Conservation (phyloP, 2,329 filamentous ascomycete species). For the Ilyonectria destructans region DNA sequence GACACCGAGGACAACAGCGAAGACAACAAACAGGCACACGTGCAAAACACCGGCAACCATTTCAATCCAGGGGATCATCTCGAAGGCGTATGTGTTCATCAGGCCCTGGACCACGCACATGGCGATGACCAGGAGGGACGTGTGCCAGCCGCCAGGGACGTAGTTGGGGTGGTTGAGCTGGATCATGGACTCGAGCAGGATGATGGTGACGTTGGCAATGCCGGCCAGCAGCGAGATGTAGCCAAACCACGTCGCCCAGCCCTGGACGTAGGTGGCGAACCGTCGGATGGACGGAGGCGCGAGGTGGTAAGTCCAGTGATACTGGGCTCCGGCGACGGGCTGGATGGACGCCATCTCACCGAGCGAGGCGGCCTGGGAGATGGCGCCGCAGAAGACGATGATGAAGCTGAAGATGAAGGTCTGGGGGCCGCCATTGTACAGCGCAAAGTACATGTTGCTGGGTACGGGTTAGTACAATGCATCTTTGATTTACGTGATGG, state of each 20-base stretch:
- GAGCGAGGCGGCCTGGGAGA: slow-evolving; percentile 42
- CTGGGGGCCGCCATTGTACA: slow-evolving; percentile 45
- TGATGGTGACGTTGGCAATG: slow-evolving; percentile 48
- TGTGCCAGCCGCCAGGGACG: slow-evolving; percentile 46
- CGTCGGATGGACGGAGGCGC: slow-evolving; percentile 38
- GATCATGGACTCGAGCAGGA: slow-evolving; percentile 48
- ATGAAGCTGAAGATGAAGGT: slow-evolving; percentile 48
- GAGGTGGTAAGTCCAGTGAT: slow-evolving; percentile 47
- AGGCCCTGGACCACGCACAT: slow-evolving; percentile 46
- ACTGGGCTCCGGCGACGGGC: slow-evolving; percentile 44
- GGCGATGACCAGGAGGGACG: slow-evolving; percentile 44
- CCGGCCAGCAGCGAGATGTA: slow-evolving; percentile 45
- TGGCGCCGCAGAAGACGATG: slow-evolving; percentile 47
- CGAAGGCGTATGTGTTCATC: slow-evolving; percentile 44
- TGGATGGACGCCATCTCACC: slow-evolving; percentile 48
- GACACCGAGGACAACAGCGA: slow-evolving; percentile 44
- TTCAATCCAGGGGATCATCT: slow-evolving; percentile 45
- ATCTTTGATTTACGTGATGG: neutral
- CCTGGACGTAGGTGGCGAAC: slow-evolving; percentile 47
- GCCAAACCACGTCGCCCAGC: slow-evolving; percentile 48
- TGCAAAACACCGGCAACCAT: slow-evolving; percentile 46
- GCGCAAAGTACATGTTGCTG: slow-evolving; percentile 49
- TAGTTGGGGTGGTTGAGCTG: slow-evolving; percentile 44
- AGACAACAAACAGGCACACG: slow-evolving; percentile 44
- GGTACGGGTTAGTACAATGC: neutral